Base-by-base conservation (phyloP, 805 yeast genomes). In the Candida sithepensis region DNA sequence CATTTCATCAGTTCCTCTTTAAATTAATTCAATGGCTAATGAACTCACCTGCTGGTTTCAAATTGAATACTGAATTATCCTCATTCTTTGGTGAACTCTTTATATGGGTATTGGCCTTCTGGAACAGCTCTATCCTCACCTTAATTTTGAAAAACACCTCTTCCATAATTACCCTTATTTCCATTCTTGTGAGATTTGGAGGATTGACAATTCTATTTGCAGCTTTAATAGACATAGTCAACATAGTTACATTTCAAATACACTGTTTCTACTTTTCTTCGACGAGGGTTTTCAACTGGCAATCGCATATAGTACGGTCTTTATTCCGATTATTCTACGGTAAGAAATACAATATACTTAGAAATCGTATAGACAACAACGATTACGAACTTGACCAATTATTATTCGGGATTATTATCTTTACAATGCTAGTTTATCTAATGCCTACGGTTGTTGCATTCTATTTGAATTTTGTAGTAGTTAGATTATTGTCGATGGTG, bases 11-110 rank as follows among this genome's bases (percentile, higher is more conserved):
- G 43, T 32, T 10, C 50, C 65, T 23, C 56, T 67, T 73, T 18
- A 50, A 60, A 2, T 62, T 82, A 34, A 80, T 91, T 3, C 54
- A 70, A 0, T 86, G 96, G 91, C 72, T 94, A 33, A 88, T 90
- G 72, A 77, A 82, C 51, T 86, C 91, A 58, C 99, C 99, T 0
- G 96, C 92, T 14, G 99, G 99, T 3, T 82, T 94, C 57, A 94
- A 94, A 60, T 76, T 94, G 44, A 94, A 94, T 64, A 84, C 81
- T 49, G 97, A 90, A 58, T 72, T 94, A 18, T 88, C 97, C 0
- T 74, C 72, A 14, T 95, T 94, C 59, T 74, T 92, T 62, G 96
- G 96, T 32, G 96, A 89, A 48, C 67, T 94, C 42, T 85, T 88
- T 55, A 61, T 86, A 9, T 92, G 97, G 97, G 85, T 90, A 12